Evolutionary conservation across 768 basidiomycete species (phyloP).

Genomic region (Ramaria rubella): DNA sequence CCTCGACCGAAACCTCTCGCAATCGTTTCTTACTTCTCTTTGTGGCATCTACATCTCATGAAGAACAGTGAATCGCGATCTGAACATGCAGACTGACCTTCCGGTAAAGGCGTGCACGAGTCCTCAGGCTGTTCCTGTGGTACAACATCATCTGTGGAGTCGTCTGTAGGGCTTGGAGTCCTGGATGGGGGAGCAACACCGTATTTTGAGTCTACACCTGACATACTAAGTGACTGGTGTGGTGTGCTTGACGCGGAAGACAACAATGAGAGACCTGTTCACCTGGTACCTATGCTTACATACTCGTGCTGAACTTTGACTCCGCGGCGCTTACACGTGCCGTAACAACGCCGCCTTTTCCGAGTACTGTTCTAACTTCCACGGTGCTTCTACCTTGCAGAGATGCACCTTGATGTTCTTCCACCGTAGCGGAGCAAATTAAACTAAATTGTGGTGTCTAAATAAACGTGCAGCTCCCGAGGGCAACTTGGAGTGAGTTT

Average conservation of each 20-base stretch:
- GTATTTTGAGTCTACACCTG: neutral
- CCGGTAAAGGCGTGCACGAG: conserved; percentile 5
- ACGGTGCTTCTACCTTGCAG: too few relatives aligned
- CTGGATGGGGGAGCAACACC: neutral
- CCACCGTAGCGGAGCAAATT: too few relatives aligned
- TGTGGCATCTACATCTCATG: neutral
- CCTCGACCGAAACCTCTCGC: conserved; percentile 7
- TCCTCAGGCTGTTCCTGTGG: neutral
- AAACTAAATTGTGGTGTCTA: too few relatives aligned
- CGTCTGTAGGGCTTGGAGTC: neutral
- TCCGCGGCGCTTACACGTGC: neutral
- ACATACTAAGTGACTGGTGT: neutral
- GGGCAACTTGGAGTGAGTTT: too few relatives aligned
- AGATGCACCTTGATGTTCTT: too few relatives aligned
- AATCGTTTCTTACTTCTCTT: conserved; percentile 10
- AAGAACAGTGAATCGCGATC: neutral
- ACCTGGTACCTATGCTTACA: neutral
- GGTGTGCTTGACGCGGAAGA: neutral
- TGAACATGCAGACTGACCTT: conserved; percentile 1
- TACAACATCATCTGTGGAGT: neutral
- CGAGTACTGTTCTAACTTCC: too few relatives aligned
- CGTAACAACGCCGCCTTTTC: too few relatives aligned
- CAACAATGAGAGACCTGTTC: neutral
- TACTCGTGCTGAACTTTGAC: neutral
- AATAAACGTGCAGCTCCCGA: too few relatives aligned